phyloP scores from a whole-genome alignment of 805 yeast genomes.

The Middelhovenomyces tepae region DNA sequence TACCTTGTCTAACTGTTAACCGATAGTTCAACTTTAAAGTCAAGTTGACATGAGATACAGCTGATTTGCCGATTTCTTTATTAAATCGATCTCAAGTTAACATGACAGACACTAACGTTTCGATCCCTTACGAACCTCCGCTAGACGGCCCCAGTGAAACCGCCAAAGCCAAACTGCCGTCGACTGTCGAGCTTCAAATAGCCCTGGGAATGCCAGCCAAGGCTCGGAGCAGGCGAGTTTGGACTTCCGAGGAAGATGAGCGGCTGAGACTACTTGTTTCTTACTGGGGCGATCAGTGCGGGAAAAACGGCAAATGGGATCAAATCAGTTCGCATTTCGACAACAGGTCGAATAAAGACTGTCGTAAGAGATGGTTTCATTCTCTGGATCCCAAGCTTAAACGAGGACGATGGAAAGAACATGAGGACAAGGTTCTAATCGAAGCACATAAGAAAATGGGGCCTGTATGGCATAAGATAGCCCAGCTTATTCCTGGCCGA shows the following conservation, averaged over 20 bases:
- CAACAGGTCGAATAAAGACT: constrained; percentile 63
- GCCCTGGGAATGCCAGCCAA: constrained; percentile 15
- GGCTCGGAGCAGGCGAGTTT: constrained; percentile 27
- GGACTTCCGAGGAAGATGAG: constrained; percentile 73
- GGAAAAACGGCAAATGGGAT: constrained; percentile 35
- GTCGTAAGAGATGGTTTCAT: constrained; percentile 80
- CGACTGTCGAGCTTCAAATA: constrained; percentile 9
- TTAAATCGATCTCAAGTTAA: too few relatives aligned
- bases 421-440: constrained; percentile 61
- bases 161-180: constrained; percentile 3
- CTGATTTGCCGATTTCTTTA: too few relatives aligned
- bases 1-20: too few relatives aligned
- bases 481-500: constrained; percentile 67
- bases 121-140: too few relatives aligned
- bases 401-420: constrained; percentile 80
- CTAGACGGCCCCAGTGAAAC: too few relatives aligned
- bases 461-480: constrained; percentile 78
- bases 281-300: constrained; percentile 39
- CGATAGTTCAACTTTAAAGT: too few relatives aligned
- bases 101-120: too few relatives aligned
- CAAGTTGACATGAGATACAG: too few relatives aligned
- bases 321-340: constrained; percentile 28
- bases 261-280: constrained; percentile 34
- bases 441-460: constrained; percentile 63
- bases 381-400: constrained; percentile 74